A percentile compares a stretch with the other conserved stretches of the same genome.
Conservation (phyloP, 306 rosid species). For the Cucumis melo region DNA sequence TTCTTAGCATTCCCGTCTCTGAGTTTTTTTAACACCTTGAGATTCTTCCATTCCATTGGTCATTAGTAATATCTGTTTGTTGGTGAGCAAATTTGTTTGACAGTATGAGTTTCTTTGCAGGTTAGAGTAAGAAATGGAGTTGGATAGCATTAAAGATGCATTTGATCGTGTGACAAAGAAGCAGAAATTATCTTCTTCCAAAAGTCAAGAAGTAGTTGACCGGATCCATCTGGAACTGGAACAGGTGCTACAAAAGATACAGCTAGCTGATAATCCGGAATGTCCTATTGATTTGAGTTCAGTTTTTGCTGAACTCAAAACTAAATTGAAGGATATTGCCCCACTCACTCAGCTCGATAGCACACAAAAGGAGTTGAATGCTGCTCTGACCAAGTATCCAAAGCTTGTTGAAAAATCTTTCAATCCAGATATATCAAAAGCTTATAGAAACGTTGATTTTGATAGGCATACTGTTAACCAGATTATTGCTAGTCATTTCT, state of each 20-base stretch:
- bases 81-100: neutral
- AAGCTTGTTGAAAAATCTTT: constrained; percentile 67
- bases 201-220: constrained; percentile 46
- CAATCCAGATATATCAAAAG: constrained; percentile 81
- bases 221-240: constrained; percentile 38
- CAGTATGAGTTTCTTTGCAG: neutral
- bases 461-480: constrained; percentile 51
- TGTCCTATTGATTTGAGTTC: constrained; percentile 25
- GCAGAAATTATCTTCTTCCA: constrained; percentile 70
- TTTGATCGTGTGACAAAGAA: constrained; percentile 38
- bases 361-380: constrained; percentile 69
- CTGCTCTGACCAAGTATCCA: constrained; percentile 62
- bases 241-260: constrained; percentile 44
- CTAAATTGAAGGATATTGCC: constrained; percentile 38
- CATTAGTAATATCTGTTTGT: neutral
- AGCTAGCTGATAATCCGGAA: constrained; percentile 23
- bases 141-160: constrained; percentile 58
- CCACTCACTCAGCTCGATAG: constrained; percentile 54
- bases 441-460: constrained; percentile 59
- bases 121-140: constrained; percentile 41
- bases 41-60: neutral
- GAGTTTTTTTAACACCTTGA: neutral
- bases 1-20: neutral
- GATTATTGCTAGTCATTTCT: constrained; percentile 71
- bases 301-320: constrained; percentile 42